Evolutionary conservation across 345 rosid species (phyloP).

Genomic region (Angophora floribunda): DNA sequence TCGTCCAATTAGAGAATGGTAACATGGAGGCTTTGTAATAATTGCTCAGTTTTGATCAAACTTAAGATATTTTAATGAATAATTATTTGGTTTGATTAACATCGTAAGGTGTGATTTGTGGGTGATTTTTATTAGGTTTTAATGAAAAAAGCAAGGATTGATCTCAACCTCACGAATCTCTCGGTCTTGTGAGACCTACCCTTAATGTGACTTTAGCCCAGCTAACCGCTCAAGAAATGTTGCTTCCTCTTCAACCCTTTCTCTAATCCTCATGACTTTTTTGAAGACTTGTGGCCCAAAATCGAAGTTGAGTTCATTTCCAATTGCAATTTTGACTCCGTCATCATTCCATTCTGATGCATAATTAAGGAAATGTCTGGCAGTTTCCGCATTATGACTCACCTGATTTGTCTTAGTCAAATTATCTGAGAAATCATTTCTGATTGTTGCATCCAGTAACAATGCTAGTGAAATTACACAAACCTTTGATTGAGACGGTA

Average conservation of each 20-base stretch:
- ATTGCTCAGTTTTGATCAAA: neutral
- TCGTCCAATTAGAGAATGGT: neutral
- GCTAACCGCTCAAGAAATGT: neutral
- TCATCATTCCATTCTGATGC: neutral
- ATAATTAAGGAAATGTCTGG: neutral
- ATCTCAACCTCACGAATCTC: neutral
- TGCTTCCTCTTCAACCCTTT: neutral
- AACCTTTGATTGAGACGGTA: neutral
- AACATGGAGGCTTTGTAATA: neutral
- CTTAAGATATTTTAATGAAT: neutral
- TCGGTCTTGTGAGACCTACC: neutral
- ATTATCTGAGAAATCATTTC: neutral
- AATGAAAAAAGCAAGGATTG: neutral
- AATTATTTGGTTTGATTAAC: neutral
- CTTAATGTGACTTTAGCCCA: neutral
- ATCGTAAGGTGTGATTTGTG: neutral
- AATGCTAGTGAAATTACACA: neutral
- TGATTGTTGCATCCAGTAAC: fast-evolving
- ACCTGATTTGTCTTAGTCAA: neutral
- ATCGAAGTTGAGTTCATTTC: neutral
- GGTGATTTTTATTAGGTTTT: neutral
- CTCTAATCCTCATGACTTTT: neutral
- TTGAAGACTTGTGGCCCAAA: neutral
- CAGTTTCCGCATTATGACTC: neutral
- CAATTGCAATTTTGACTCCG: neutral